phyloP scores from a whole-genome alignment of 768 basidiomycete genomes.

The Dendrothele bispora region DNA sequence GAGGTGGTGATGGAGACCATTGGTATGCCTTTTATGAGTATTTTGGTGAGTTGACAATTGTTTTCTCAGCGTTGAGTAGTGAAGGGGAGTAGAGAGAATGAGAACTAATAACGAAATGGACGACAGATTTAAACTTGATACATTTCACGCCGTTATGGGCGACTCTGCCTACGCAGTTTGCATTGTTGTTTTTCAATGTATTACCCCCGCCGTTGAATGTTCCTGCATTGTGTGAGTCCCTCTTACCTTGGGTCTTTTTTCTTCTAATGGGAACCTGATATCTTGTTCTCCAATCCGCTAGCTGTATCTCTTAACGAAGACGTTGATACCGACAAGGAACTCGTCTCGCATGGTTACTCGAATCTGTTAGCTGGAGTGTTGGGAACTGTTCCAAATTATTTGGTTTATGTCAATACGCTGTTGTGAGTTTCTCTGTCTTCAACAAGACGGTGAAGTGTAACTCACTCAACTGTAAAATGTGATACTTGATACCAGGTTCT shows the following conservation, averaged over 20 bases:
- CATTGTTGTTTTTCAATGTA: constrained; percentile 88
- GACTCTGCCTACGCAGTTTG: constrained; percentile 92
- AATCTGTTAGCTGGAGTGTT: constrained; percentile 80
- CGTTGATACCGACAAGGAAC: constrained; percentile 87
- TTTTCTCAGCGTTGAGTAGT: not conserved
- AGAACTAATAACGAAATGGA: constrained; percentile 6
- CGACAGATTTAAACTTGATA: constrained; percentile 67
- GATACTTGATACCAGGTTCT: constrained; percentile 60
- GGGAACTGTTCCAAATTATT: constrained; percentile 87
- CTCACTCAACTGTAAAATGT: too few relatives aligned
- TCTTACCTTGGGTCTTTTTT: not conserved
- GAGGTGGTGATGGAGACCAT: constrained; percentile 29
- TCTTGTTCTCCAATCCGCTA: constrained; percentile 20
- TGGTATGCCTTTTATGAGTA: constrained; percentile 91
- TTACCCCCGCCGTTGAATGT: constrained; percentile 87
- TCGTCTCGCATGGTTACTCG: constrained; percentile 90
- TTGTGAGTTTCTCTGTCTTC: constrained; percentile 55
- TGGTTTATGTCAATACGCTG: constrained; percentile 86
- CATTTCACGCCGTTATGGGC: constrained; percentile 69
- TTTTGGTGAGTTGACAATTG: constrained; percentile 66
- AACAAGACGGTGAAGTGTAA: constrained; percentile 12
- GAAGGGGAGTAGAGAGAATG: not conserved
- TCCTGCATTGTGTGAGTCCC: constrained; percentile 71
- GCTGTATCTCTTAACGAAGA: constrained; percentile 90
- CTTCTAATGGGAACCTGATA: not conserved